phyloP scores from a whole-genome alignment of 139 green algal species.

The Zygnema circumcarinatum region DNA sequence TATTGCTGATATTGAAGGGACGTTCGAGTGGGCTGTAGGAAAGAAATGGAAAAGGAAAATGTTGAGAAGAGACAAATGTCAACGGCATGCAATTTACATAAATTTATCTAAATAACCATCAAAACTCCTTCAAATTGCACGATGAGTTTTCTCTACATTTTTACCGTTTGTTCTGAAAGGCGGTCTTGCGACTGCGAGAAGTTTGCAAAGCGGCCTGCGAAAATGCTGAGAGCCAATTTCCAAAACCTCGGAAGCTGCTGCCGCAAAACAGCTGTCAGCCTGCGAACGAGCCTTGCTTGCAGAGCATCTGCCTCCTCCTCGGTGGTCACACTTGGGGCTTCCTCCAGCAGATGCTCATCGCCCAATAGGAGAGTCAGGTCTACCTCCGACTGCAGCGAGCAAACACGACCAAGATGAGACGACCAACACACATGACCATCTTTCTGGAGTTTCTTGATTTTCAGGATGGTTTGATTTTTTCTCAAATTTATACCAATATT shows the following conservation, averaged over 20 bases:
- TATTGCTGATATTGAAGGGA: not conserved
- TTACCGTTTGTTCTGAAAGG: not conserved
- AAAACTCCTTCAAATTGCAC: no score
- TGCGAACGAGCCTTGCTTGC: conserved; percentile 29
- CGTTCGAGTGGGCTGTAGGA: not conserved
- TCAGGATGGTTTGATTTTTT: no score
- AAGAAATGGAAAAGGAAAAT: not conserved
- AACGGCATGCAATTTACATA: no score
- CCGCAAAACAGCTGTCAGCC: conserved; percentile 31
- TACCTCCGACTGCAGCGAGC: conserved; percentile 29
- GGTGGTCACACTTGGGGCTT: not conserved
- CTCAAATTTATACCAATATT: no score
- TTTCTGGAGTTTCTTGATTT: no score
- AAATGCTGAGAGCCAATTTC: conserved; percentile 49
- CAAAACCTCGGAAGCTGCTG: conserved; percentile 50
- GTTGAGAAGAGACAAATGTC: not conserved
- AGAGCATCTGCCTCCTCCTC: conserved; percentile 39
- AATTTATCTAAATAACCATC: no score
- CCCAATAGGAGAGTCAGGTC: conserved; percentile 34
- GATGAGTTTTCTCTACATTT: not conserved
- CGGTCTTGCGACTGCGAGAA: not conserved
- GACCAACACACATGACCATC: no score
- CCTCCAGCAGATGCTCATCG: not conserved
- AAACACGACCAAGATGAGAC: no score
- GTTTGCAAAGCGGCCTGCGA: conserved; percentile 44